These are phyloP conservation scores for Coniochaeta prunicola DNA, from an alignment of 2,329 filamentous ascomycete genomes.

Conservation along the genomic window DNA sequence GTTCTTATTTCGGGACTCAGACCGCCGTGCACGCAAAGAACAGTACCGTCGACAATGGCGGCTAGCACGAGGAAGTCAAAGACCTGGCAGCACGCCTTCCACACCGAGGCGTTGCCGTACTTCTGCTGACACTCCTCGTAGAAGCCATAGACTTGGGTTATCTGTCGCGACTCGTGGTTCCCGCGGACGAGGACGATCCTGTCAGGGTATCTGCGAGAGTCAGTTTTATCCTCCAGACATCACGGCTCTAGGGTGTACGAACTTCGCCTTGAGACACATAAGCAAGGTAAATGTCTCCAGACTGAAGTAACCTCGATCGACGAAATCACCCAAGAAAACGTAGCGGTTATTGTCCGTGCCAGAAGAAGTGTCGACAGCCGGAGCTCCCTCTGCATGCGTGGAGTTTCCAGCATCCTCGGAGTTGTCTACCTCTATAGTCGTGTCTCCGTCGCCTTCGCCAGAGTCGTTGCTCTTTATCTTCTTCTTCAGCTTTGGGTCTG, in stretches of 20 bases:
- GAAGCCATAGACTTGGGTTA: slow-evolving; percentile 98
- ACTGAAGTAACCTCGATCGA: slow-evolving; percentile 95
- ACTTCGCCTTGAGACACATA: slow-evolving; percentile 82
- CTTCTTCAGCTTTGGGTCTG: slow-evolving; percentile 77
- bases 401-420: slow-evolving; percentile 19
- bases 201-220: slow-evolving; percentile 70
- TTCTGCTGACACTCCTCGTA: slow-evolving; percentile 98
- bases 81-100: slow-evolving; percentile 99
- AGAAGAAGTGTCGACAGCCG: slow-evolving; percentile 20
- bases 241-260: slow-evolving; percentile 15
- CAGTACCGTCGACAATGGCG: slow-evolving; percentile 96
- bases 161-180: slow-evolving; percentile 95
- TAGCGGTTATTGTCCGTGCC: slow-evolving; percentile 48
- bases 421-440: slow-evolving; percentile 30
- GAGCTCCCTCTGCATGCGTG: slow-evolving; percentile 18
- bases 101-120: slow-evolving; percentile 98
- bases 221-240: background rate
- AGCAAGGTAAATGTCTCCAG: slow-evolving; percentile 96
- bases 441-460: slow-evolving; percentile 38
- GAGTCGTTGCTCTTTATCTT: slow-evolving; percentile 65
- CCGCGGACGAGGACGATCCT: slow-evolving; percentile 94
- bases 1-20: slow-evolving; percentile 87
- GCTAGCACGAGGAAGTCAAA: slow-evolving; percentile 96
- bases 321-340: slow-evolving; percentile 76
- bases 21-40: slow-evolving; percentile 95